These are phyloP conservation scores for Rhynchosporium graminicola DNA, from an alignment of 2,329 filamentous ascomycete genomes.

Conservation along the genomic window DNA sequence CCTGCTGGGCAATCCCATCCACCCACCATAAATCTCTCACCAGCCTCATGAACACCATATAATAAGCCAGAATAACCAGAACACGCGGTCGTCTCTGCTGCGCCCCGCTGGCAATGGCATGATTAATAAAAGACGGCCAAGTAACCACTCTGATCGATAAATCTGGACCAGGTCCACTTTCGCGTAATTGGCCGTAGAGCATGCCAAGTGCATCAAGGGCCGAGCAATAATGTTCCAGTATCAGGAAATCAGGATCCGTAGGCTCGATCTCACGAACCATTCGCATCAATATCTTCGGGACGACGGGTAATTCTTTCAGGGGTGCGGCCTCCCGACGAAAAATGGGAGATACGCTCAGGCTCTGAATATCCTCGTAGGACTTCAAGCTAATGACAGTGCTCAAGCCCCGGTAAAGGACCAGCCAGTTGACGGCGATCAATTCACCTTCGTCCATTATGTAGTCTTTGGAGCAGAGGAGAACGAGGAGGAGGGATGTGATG, in stretches of 20 bases:
- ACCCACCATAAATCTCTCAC: constrained; percentile 29
- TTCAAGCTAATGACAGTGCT: constrained; percentile 25
- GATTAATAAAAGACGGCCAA: constrained; percentile 30
- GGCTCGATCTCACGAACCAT: constrained; percentile 32
- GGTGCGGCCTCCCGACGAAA: constrained; percentile 31
- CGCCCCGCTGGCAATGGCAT: constrained; percentile 26
- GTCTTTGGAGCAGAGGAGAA: constrained; percentile 33
- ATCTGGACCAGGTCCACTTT: constrained; percentile 29
- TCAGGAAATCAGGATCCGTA: constrained; percentile 33
- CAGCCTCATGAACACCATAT: constrained; percentile 29
- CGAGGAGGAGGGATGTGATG: constrained; percentile 34
- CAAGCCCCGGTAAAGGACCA: constrained; percentile 35
- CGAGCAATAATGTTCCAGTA: constrained; percentile 32
- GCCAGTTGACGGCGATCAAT: constrained; percentile 33
- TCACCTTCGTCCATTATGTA: constrained; percentile 24
- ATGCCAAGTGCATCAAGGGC: constrained; percentile 33
- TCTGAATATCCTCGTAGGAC: constrained; percentile 6
- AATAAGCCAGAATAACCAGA: constrained; percentile 29
- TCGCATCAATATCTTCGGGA: constrained; percentile 32
- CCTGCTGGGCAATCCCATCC: constrained; percentile 25
- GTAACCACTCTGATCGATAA: constrained; percentile 34
- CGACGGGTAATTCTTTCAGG: constrained; percentile 26
- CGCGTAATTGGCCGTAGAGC: constrained; percentile 35
- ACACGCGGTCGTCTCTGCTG: constrained; percentile 24
- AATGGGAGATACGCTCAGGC: constrained; percentile 28